Conservation (phyloP, 176 grass and related monocot species). For the Cenchrus purpureus region DNA sequence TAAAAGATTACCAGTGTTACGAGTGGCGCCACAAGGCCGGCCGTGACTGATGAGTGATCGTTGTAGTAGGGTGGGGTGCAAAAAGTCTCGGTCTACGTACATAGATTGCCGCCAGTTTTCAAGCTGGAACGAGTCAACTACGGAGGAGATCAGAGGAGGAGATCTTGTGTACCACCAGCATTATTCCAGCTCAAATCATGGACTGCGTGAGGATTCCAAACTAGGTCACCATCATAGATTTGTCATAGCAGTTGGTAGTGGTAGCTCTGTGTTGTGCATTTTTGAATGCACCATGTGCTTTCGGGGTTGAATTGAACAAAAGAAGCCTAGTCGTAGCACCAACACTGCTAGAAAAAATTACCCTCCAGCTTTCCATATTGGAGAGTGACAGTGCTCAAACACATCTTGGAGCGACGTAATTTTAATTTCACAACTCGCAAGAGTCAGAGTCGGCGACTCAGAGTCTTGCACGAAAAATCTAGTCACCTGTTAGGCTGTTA, state of each 20-base stretch:
- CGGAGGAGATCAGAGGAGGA: background rate
- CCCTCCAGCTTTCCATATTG: background rate
- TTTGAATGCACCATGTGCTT: background rate
- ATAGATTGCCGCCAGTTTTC: background rate
- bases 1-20: background rate
- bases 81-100: background rate
- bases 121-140: constrained; percentile 7
- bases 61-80: background rate
- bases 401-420: background rate
- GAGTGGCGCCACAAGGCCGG: background rate
- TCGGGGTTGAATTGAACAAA: background rate
- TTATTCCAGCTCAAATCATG: background rate
- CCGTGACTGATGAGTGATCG: background rate
- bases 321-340: background rate
- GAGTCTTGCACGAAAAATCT: background rate
- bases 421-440: background rate
- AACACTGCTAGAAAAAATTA: background rate
- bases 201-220: background rate
- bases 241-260: background rate
- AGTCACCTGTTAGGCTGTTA: background rate
- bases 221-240: background rate
- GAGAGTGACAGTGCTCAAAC: background rate
- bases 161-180: background rate
- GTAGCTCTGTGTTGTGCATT: background rate
- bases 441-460: background rate